Evolutionary conservation across 768 basidiomycete genomes (phyloP).

Genomic region (Lyophyllum decastes): DNA sequence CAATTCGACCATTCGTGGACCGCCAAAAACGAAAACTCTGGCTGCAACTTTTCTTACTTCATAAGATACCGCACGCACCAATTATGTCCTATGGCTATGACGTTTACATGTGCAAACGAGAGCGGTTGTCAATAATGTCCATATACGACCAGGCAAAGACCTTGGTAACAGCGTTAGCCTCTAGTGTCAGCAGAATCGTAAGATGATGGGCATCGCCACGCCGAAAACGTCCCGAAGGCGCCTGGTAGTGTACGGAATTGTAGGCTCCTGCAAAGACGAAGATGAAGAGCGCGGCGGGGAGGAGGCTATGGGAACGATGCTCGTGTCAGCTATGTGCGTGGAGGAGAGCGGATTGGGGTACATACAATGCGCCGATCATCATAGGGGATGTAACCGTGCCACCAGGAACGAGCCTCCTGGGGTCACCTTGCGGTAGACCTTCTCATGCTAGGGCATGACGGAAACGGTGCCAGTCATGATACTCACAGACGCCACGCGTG

Average conservation of each 20-base stretch:
- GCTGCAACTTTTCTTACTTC: not conserved
- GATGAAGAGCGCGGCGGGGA: constrained; percentile 42
- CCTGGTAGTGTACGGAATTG: constrained; percentile 37
- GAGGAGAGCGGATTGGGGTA: not conserved
- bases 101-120: constrained; percentile 7
- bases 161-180: constrained; percentile 1
- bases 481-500: constrained; percentile 40
- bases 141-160: constrained; percentile 9
- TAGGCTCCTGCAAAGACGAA: constrained; percentile 49
- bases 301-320: constrained; percentile 22
- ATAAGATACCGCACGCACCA: not conserved
- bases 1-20: constrained; percentile 7
- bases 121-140: constrained; percentile 1
- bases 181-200: constrained; percentile 26
- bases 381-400: constrained; percentile 42
- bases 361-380: constrained; percentile 41
- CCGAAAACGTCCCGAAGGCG: constrained; percentile 39
- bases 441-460: constrained; percentile 37
- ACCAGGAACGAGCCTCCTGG: constrained; percentile 40
- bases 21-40: not conserved
- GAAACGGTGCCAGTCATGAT: constrained; percentile 40
- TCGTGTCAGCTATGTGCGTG: not conserved
- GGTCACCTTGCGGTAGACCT: constrained; percentile 31
- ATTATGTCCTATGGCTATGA: constrained; percentile 11
- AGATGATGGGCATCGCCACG: constrained; percentile 41